These are phyloP conservation scores for Solanum tarijense DNA, from an alignment of 257 asterid species.

Conservation along the genomic window DNA sequence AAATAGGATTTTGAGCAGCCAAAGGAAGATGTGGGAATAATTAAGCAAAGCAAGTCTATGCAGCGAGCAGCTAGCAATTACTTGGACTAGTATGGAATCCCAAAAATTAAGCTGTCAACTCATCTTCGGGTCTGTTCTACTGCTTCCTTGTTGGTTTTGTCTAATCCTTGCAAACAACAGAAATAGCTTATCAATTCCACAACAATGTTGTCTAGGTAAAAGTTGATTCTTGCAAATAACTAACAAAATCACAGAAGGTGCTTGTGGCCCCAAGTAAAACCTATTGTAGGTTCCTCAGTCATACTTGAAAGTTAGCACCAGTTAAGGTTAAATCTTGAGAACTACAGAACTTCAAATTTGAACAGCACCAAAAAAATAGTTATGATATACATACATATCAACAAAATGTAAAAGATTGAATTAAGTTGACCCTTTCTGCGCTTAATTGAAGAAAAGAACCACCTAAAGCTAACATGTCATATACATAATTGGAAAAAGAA, in stretches of 20 bases:
- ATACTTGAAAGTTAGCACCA: neutral
- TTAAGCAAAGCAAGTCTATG: neutral
- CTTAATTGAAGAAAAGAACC: no score
- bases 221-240: neutral
- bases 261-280: no score
- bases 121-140: constrained; percentile 6
- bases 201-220: neutral
- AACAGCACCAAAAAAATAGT: neutral
- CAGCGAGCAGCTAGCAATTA: neutral
- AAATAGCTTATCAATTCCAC: neutral
- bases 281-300: neutral
- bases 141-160: constrained; percentile 10
- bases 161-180: constrained; percentile 25
- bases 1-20: neutral
- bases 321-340: neutral
- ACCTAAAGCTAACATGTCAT: no score
- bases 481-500: neutral
- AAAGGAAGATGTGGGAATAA: neutral
- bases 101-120: constrained; percentile 3
- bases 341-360: neutral
- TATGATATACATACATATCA: neutral
- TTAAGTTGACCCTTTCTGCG: neutral
- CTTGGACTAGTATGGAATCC: neutral
- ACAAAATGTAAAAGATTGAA: neutral
- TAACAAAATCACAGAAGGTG: neutral